Evolutionary conservation across 345 rosid species (phyloP).

Genomic region (Arabis hirsuta): DNA sequence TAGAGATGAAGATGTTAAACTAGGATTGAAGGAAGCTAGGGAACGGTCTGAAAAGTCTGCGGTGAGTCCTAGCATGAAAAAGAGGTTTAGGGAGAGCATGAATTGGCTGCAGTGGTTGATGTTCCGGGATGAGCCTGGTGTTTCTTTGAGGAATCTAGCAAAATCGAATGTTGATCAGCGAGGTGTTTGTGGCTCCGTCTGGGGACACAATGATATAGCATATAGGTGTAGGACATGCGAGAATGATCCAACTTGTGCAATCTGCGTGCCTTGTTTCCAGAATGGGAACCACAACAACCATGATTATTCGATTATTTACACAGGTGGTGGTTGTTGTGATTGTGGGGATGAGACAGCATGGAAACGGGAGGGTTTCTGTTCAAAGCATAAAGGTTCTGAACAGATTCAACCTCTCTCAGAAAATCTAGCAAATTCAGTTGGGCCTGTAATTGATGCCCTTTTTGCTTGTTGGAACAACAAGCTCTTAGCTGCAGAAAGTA

Average conservation of each 20-base stretch:
- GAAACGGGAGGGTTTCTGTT: constrained; percentile 94
- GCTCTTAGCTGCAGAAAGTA: constrained; percentile 54
- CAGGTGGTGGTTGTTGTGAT: constrained; percentile 96
- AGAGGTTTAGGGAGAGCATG: constrained; percentile 59
- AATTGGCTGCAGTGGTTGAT: constrained; percentile 88
- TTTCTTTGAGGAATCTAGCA: constrained; percentile 55
- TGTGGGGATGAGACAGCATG: constrained; percentile 98
- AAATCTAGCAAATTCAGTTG: constrained; percentile 62
- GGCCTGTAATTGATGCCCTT: constrained; percentile 77
- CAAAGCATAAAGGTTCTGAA: constrained; percentile 88
- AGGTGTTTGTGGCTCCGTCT: constrained; percentile 95
- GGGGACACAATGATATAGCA: constrained; percentile 93
- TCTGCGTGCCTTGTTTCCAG: constrained; percentile 89
- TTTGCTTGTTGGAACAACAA: constrained; percentile 67
- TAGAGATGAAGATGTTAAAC: constrained; percentile 64
- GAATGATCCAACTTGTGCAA: constrained; percentile 92
- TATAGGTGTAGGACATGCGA: constrained; percentile 86
- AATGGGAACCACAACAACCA: constrained; percentile 79
- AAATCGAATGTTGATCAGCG: constrained; percentile 57
- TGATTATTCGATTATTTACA: constrained; percentile 79
- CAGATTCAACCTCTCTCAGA: constrained; percentile 86
- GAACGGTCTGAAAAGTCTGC: constrained; percentile 43
- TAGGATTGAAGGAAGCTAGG: constrained; percentile 43
- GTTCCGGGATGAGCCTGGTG: constrained; percentile 68
- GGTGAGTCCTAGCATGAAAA: constrained; percentile 44